Evolutionary conservation across 345 rosid genomes (phyloP).

Genomic region (Pugionium cornutum): DNA sequence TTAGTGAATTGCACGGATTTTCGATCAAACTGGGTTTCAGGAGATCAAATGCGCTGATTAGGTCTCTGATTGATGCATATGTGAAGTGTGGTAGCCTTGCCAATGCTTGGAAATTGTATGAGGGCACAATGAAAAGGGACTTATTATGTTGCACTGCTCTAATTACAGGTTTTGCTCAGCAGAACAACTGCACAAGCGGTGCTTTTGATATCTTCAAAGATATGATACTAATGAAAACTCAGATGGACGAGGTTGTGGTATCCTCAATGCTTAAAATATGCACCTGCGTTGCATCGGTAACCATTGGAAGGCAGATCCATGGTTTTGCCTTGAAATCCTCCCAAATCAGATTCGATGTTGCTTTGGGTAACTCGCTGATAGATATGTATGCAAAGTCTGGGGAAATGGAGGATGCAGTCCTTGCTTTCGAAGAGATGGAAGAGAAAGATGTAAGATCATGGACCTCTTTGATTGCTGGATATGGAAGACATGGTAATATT

Average conservation of each 20-base stretch:
- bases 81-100: constrained; percentile 56
- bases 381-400: constrained; percentile 85
- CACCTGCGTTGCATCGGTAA: constrained; percentile 51
- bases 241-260: constrained; percentile 56
- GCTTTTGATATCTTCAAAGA: constrained; percentile 61
- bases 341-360: constrained; percentile 48
- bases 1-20: constrained; percentile 58
- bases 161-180: constrained; percentile 55
- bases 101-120: constrained; percentile 48
- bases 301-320: constrained; percentile 70
- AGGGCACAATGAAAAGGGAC: constrained; percentile 47
- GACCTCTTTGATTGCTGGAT: constrained; percentile 72
- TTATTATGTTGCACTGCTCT: constrained; percentile 63
- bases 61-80: constrained; percentile 64
- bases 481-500: constrained; percentile 63
- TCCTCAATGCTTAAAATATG: constrained; percentile 64
- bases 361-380: constrained; percentile 62
- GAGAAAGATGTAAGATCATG: constrained; percentile 66
- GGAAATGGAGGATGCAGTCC: constrained; percentile 56
- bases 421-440: constrained; percentile 52
- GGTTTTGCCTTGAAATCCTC: constrained; percentile 52
- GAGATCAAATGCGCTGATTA: constrained; percentile 44
- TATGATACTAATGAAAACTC: constrained; percentile 43
- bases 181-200: constrained; percentile 31
- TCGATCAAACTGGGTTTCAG: constrained; percentile 51